A percentile compares a stretch with the other conserved stretches of the same genome.
Conservation (phyloP, 2,329 filamentous ascomycete species). For the Sphaceloma murrayae region DNA sequence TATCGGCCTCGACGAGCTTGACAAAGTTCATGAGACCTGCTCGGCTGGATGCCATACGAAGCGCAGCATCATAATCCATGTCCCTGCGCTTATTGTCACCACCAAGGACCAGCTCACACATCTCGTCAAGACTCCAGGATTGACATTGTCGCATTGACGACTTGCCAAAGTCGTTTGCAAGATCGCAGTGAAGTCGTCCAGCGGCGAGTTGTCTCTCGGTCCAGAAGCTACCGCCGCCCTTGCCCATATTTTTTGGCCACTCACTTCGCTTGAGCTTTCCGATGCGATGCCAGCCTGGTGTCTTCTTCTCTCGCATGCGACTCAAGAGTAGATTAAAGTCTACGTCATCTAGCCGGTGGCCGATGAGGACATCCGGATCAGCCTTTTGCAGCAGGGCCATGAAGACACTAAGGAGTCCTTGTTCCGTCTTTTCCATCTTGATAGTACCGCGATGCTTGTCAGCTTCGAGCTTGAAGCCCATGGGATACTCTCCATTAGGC, state of each 20-base stretch:
- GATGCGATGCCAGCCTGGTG: conserved; percentile 87
- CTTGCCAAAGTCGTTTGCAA: conserved; percentile 94
- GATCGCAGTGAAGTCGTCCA: conserved; percentile 82
- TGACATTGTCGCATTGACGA: conserved; percentile 95
- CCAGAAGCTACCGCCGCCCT: conserved; percentile 81
- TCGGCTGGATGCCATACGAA: conserved; percentile 71
- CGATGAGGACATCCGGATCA: conserved; percentile 88
- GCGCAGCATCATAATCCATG: conserved; percentile 74
- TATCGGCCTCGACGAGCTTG: conserved; percentile 88
- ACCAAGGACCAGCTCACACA: conserved; percentile 83
- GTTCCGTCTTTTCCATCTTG: conserved; percentile 73
- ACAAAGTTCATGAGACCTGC: conserved; percentile 88
- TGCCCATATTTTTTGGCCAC: conserved; percentile 82
- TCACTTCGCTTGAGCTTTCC: conserved; percentile 72
- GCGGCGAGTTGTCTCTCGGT: conserved; percentile 83
- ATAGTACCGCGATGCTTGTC: conserved; percentile 67
- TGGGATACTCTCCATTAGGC: conserved; percentile 68
- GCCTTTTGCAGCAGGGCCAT: conserved; percentile 77
- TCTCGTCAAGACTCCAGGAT: conserved; percentile 95
- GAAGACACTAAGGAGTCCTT: conserved; percentile 77
- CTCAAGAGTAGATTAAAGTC: conserved; percentile 87
- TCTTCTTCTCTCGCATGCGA: conserved; percentile 80
- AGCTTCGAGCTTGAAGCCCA: conserved; percentile 73
- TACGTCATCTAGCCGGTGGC: conserved; percentile 93
- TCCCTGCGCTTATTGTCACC: conserved; percentile 66